phyloP scores from a whole-genome alignment of 73 alveolate species.

The Tetrahymena thermophila region DNA sequence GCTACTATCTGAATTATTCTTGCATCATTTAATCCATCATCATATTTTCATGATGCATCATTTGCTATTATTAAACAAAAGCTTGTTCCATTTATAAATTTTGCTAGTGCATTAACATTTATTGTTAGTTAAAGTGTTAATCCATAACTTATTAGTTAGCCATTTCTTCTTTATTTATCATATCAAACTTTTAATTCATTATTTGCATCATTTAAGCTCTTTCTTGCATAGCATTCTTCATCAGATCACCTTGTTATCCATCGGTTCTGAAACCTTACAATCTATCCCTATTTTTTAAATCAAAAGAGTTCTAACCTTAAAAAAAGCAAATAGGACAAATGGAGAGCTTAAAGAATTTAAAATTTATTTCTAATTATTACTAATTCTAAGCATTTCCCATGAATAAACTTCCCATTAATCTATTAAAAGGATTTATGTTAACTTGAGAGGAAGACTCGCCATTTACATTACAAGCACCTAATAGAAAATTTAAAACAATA shows the following conservation, averaged over 20 bases:
- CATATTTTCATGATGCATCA: not conserved
- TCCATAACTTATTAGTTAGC: not conserved
- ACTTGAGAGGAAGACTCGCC: conserved; percentile 11
- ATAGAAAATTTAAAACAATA: not conserved
- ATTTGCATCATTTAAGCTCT: not conserved
- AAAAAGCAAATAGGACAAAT: not conserved
- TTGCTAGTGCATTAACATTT: not conserved
- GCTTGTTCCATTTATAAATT: not conserved
- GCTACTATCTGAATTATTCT: not conserved
- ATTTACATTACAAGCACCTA: conserved; percentile 39
- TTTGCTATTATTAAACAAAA: not conserved
- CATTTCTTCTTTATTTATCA: not conserved
- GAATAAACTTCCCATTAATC: conserved; percentile 25
- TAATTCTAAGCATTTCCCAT: conserved; percentile 33
- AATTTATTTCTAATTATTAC: conserved; percentile 3
- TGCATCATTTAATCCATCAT: not conserved
- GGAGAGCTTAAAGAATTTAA: not conserved
- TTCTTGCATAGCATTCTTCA: not conserved
- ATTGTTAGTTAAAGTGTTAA: not conserved
- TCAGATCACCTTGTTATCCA: not conserved
- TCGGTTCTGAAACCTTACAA: not conserved
- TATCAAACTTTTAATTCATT: not conserved
- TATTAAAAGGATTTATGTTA: conserved; percentile 28
- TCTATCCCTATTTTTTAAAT: not conserved
- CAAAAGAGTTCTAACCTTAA: not conserved